A percentile compares a stretch with the other conserved stretches of the same genome.
These are phyloP conservation scores for Saccharomycopsis lassenensis DNA, from an alignment of 805 yeast species.

Conservation along the genomic window DNA sequence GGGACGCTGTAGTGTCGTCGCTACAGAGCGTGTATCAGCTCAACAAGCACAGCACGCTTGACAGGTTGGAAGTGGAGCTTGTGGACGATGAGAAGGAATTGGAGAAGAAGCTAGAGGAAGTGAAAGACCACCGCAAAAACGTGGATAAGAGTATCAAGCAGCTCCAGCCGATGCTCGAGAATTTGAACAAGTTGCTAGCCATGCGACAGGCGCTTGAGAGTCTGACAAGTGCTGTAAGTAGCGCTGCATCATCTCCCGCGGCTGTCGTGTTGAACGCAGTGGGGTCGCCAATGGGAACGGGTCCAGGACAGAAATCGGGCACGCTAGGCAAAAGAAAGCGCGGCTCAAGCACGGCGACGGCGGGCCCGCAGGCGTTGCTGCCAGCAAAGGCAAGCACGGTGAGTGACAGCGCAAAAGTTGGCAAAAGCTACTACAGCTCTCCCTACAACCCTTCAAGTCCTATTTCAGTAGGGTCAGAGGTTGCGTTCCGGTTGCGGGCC, in stretches of 20 bases:
- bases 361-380: conserved; percentile 10
- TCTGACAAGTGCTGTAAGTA: conserved; percentile 6
- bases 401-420: conserved; percentile 25
- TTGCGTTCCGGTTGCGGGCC: conserved; percentile 70
- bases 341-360: background rate
- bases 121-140: conserved; percentile 45
- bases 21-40: conserved; percentile 58
- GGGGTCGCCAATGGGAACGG: background rate
- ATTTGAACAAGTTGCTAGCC: conserved; percentile 35
- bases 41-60: conserved; percentile 44
- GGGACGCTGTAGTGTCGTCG: conserved; percentile 60
- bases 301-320: background rate
- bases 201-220: conserved; percentile 16
- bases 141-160: conserved; percentile 40
- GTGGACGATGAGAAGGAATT: conserved; percentile 30
- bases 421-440: conserved; percentile 39
- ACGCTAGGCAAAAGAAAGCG: background rate
- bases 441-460: conserved; percentile 51
- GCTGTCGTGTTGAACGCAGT: background rate
- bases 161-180: conserved; percentile 32
- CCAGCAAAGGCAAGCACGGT: conserved; percentile 14
- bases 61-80: conserved; percentile 22
- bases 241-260: background rate
- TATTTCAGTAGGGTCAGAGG: conserved; percentile 60
- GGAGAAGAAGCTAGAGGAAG: conserved; percentile 28